phyloP scores from a whole-genome alignment of 2,329 filamentous ascomycete genomes.

The Exophiala phaeomuriformis region DNA sequence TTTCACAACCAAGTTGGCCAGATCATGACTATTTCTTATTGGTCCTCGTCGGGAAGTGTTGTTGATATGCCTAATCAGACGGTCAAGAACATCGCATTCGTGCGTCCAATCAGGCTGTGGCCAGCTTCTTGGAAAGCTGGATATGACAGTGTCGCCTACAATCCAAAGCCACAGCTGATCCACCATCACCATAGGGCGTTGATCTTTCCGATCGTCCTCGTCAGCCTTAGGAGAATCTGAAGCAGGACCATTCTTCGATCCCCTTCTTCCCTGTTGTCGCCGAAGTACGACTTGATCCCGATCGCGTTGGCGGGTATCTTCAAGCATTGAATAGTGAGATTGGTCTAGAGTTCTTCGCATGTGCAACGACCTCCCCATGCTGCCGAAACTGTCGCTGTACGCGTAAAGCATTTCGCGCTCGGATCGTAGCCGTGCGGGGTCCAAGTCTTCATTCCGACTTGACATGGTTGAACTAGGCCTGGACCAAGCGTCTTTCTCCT shows the following conservation, averaged over 20 bases:
- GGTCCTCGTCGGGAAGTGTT: slow-evolving; percentile 52
- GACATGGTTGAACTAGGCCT: not conserved
- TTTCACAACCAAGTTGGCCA: slow-evolving; percentile 55
- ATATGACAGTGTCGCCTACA: slow-evolving; percentile 53
- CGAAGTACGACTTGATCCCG: slow-evolving; percentile 1
- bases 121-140: slow-evolving; percentile 53
- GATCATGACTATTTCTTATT: slow-evolving; percentile 54
- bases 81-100: slow-evolving; percentile 53
- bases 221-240: not conserved
- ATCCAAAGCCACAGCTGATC: slow-evolving; percentile 64
- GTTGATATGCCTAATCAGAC: slow-evolving; percentile 58
- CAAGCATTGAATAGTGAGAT: slow-evolving; percentile 1
- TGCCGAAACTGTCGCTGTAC: not conserved
- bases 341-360: not conserved
- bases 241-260: not conserved
- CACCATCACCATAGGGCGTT: slow-evolving; percentile 52
- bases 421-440: not conserved
- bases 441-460: not conserved
- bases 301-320: not conserved
- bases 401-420: not conserved
- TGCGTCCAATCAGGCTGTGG: slow-evolving; percentile 39
- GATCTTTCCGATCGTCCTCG: not conserved
- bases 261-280: not conserved
- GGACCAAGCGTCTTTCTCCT: not conserved
- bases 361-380: not conserved